These are phyloP conservation scores for Mycena rosella DNA, from an alignment of 768 basidiomycete species.

Conservation along the genomic window DNA sequence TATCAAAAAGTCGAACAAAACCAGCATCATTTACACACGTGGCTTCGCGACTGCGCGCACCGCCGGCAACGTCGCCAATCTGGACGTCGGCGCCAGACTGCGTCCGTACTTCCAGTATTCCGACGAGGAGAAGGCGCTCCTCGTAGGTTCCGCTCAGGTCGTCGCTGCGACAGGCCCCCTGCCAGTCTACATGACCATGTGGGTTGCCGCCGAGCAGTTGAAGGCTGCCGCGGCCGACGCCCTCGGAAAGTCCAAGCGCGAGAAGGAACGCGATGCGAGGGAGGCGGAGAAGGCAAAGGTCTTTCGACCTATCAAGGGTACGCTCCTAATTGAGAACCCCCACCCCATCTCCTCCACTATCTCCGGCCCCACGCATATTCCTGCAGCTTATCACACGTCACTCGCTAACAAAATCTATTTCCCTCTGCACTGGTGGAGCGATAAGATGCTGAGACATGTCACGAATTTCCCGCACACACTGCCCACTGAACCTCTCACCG, in stretches of 20 bases:
- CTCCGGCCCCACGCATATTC: not conserved
- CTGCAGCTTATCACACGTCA: not conserved
- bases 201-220: not conserved
- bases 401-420: not conserved
- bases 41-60: too few species aligned
- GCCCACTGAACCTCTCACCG: not conserved
- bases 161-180: too few species aligned
- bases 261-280: not conserved
- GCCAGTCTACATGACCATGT: not conserved
- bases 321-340: not conserved
- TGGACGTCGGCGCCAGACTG: too few species aligned
- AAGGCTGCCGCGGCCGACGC: not conserved
- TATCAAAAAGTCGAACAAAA: too few species aligned
- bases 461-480: not conserved
- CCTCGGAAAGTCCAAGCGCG: not conserved
- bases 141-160: too few species aligned
- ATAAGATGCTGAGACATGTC: not conserved
- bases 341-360: not conserved
- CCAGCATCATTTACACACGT: too few species aligned
- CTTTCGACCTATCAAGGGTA: too few species aligned
- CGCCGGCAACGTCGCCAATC: too few species aligned
- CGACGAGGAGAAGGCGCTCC: too few species aligned
- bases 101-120: too few species aligned
- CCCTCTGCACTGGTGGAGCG: not conserved
- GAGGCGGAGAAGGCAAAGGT: not conserved